Evolutionary conservation across 2,329 filamentous ascomycete genomes (phyloP).

Genomic region (Venturia pyrina): DNA sequence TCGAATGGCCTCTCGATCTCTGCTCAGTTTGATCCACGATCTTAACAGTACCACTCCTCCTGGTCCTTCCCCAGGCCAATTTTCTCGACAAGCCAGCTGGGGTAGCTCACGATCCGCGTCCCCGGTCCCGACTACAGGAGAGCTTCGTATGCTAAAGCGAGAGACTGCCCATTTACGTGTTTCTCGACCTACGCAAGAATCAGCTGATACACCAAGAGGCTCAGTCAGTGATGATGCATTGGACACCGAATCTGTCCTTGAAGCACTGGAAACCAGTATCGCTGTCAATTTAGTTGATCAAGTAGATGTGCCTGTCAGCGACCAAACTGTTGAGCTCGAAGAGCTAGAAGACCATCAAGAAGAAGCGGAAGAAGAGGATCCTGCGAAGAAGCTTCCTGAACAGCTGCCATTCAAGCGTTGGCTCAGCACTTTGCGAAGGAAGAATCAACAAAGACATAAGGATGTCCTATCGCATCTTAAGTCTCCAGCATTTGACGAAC

Average conservation of each 20-base stretch:
- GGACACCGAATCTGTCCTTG: neutral
- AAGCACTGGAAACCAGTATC: neutral
- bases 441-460: conserved; percentile 27
- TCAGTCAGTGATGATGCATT: neutral
- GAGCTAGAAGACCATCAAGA: neutral
- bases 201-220: neutral
- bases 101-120: conserved; percentile 1
- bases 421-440: conserved; percentile 59
- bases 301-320: neutral
- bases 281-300: neutral
- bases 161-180: neutral
- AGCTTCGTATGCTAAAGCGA: neutral
- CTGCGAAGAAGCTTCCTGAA: conserved; percentile 11
- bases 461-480: conserved; percentile 18
- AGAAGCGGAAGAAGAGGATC: conserved; percentile 5
- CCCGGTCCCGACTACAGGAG: neutral
- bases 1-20: conserved; percentile 7
- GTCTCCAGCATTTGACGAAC: conserved; percentile 17
- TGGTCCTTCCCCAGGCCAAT: neutral
- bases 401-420: conserved; percentile 56
- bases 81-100: conserved; percentile 2
- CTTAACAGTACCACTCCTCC: conserved; percentile 1
- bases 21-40: conserved; percentile 11
- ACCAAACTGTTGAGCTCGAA: conserved; percentile 11
- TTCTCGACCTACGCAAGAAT: neutral